Conservation (phyloP, 306 rosid genomes). For the Carpinus viminea region DNA sequence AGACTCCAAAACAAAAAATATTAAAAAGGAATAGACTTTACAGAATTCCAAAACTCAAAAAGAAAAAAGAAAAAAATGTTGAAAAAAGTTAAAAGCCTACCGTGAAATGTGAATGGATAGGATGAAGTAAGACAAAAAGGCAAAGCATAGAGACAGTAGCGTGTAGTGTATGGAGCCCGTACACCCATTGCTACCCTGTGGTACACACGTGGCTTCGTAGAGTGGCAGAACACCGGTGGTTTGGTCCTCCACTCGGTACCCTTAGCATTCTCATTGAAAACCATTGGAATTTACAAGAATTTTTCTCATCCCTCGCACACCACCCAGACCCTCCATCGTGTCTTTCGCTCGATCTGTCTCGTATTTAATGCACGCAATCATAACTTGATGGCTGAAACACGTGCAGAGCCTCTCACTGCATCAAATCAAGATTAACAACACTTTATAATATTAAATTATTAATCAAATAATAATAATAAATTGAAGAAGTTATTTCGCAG, state of each 20-base stretch:
- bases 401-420: slow-evolving; percentile 33
- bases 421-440: slow-evolving; percentile 23
- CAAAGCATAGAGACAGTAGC: slow-evolving; percentile 21
- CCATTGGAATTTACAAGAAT: not conserved
- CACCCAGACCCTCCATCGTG: not conserved
- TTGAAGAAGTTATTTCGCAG: not conserved
- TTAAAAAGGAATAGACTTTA: not conserved
- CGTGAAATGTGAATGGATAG: slow-evolving; percentile 3
- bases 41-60: not conserved
- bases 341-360: slow-evolving; percentile 9
- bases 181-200: not conserved
- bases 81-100: not conserved
- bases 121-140: slow-evolving; percentile 36
- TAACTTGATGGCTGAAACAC: slow-evolving; percentile 38
- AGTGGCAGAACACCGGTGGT: not conserved
- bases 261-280: not conserved
- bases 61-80: not conserved
- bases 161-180: not conserved
- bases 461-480: not conserved
- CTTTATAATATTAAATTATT: not conserved
- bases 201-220: slow-evolving; percentile 6
- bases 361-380: slow-evolving; percentile 50
- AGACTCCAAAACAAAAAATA: slow-evolving; percentile 13
- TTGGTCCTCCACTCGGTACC: slow-evolving; percentile 7
- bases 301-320: slow-evolving; percentile 6